phyloP scores from a whole-genome alignment of 208 protist genomes.

The Crithidia acanthocephali region DNA sequence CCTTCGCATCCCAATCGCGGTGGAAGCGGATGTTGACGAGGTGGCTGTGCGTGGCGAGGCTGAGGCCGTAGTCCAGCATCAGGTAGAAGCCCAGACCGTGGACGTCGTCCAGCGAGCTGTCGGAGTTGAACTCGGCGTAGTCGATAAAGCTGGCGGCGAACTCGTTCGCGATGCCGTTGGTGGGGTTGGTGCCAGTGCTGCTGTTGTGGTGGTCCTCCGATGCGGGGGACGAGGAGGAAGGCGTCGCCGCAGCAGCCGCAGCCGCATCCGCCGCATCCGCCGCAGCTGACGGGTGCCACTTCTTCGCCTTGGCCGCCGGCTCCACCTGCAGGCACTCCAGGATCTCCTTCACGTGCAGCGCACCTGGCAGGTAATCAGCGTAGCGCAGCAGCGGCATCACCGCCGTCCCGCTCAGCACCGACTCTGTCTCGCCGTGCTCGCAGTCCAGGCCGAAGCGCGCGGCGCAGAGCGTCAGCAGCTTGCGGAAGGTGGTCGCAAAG shows the following conservation, averaged over 20 bases:
- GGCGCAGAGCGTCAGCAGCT: conserved; percentile 74
- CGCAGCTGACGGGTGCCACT: neutral
- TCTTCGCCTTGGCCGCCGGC: conserved; percentile 36
- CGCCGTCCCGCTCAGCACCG: conserved; percentile 60
- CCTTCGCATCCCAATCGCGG: conserved; percentile 51
- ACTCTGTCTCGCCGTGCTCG: conserved; percentile 47
- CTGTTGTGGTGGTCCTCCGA: conserved; percentile 1
- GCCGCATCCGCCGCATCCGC: neutral
- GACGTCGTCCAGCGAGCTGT: conserved; percentile 66
- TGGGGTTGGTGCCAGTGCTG: neutral
- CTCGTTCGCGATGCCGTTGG: conserved; percentile 23
- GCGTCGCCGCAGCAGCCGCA: neutral
- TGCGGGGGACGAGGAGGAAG: neutral
- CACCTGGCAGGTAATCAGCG: conserved; percentile 81
- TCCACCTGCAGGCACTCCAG: conserved; percentile 62
- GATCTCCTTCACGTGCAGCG: conserved; percentile 70
- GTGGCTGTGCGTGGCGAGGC: conserved; percentile 78
- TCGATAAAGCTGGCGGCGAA: conserved; percentile 80
- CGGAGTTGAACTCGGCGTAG: conserved; percentile 72
- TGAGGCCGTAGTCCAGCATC: conserved; percentile 74
- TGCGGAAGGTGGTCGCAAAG: conserved; percentile 67
- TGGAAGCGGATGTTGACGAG: conserved; percentile 77
- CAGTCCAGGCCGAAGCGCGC: conserved; percentile 63
- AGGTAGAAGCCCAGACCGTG: conserved; percentile 81
- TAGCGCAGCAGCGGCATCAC: conserved; percentile 84